Evolutionary conservation across 108 stramenopile genomes (phyloP).

Genomic region (Skeletonema menzelii): DNA sequence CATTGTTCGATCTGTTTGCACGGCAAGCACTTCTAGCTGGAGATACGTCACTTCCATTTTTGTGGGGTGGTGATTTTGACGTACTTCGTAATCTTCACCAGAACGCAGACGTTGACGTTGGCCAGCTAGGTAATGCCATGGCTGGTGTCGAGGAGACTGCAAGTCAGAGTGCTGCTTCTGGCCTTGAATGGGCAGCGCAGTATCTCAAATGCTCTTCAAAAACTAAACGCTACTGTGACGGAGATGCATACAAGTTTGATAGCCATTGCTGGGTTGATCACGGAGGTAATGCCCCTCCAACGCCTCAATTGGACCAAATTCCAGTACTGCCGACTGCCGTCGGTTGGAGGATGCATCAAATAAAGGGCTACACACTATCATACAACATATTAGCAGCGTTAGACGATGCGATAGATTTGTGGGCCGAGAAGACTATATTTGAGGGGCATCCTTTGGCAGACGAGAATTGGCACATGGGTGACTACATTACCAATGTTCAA

Average conservation of each 20-base stretch:
- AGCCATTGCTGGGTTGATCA: constrained; percentile 72
- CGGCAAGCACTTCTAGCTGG: constrained; percentile 66
- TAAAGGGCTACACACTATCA: constrained; percentile 66
- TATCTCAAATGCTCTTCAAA: constrained; percentile 64
- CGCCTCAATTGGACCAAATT: constrained; percentile 58
- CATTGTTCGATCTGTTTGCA: constrained; percentile 61
- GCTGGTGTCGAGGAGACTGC: constrained; percentile 53
- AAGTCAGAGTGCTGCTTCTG: constrained; percentile 49
- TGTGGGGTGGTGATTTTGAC: constrained; percentile 60
- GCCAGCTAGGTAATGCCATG: constrained; percentile 61
- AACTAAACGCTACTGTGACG: constrained; percentile 45
- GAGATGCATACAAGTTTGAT: constrained; percentile 49
- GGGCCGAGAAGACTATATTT: constrained; percentile 69
- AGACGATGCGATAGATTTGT: constrained; percentile 62
- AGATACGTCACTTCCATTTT: constrained; percentile 62
- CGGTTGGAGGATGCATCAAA: constrained; percentile 78
- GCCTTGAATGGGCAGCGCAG: constrained; percentile 66
- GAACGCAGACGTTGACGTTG: constrained; percentile 75
- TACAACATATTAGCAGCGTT: constrained; percentile 59
- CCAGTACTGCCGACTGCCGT: constrained; percentile 39
- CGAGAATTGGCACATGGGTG: constrained; percentile 62
- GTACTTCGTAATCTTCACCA: constrained; percentile 65
- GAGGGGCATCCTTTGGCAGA: constrained; percentile 80
- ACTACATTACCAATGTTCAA: constrained; percentile 46
- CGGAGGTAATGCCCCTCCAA: constrained; percentile 53